Conservation (phyloP, 371 early-diverging fungal genomes). For the Mortierella sp. region DNA sequence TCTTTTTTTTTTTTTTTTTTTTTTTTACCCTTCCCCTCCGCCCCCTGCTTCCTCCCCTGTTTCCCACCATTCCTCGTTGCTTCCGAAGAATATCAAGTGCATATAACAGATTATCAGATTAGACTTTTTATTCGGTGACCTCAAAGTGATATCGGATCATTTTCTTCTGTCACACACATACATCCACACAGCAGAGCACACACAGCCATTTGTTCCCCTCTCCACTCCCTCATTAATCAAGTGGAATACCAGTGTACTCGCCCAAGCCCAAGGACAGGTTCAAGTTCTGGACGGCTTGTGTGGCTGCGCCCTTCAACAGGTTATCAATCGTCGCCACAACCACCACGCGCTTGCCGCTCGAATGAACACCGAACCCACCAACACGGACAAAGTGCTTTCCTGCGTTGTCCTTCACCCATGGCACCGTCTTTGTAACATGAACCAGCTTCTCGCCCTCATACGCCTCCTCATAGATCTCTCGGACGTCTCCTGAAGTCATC, state of each 20-base stretch:
- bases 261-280: conserved; percentile 81
- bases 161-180: no score
- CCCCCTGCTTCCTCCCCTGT: no score
- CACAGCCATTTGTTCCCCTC: no score
- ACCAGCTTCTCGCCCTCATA: conserved; percentile 87
- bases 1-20: no score
- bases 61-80: no score
- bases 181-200: no score
- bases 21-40: no score
- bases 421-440: conserved; percentile 76
- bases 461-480: conserved; percentile 72
- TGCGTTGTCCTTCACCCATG: conserved; percentile 88
- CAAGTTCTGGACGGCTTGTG: conserved; percentile 94
- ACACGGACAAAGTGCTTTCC: conserved; percentile 87
- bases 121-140: no score
- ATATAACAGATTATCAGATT: no score
- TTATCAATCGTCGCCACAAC: conserved; percentile 96
- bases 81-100: no score
- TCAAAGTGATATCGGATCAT: no score
- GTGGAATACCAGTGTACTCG: conserved; percentile 87
- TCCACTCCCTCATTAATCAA: conserved; percentile 41
- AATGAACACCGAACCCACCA: conserved; percentile 91
- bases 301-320: conserved; percentile 95
- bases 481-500: conserved; percentile 73
- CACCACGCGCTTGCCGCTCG: conserved; percentile 84